Conservation (phyloP, 2,329 filamentous ascomycete genomes). For the Nigrograna mackinnonii region DNA sequence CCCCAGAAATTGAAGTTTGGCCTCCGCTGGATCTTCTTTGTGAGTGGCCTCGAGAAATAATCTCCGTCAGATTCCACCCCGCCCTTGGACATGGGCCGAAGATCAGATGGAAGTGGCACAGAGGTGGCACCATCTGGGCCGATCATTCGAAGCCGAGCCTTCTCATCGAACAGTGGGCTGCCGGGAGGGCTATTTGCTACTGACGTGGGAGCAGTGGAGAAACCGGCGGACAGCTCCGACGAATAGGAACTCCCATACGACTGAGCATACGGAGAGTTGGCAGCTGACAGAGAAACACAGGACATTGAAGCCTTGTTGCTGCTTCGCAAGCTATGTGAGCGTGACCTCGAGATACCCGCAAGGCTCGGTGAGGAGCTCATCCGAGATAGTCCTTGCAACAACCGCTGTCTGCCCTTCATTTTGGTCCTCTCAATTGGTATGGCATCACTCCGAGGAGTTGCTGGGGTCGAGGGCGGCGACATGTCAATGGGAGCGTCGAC, state of each 20-base stretch:
- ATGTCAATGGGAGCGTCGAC: conserved; percentile 31
- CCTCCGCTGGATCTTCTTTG: conserved; percentile 38
- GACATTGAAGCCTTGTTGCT: conserved; percentile 66
- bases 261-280: conserved; percentile 53
- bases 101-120: conserved; percentile 66
- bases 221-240: conserved; percentile 60
- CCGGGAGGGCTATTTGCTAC: conserved; percentile 51
- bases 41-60: conserved; percentile 50
- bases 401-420: conserved; percentile 68
- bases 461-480: conserved; percentile 11
- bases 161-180: conserved; percentile 54
- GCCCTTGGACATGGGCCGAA: conserved; percentile 55
- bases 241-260: conserved; percentile 59
- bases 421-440: conserved; percentile 51
- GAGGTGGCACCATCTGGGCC: conserved; percentile 58
- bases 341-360: conserved; percentile 63
- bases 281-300: conserved; percentile 63
- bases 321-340: conserved; percentile 69
- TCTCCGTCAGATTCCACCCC: conserved; percentile 45
- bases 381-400: conserved; percentile 75
- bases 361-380: conserved; percentile 82
- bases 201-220: conserved; percentile 60
- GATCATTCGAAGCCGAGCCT: conserved; percentile 60
- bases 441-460: conserved; percentile 25
- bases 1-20: conserved; percentile 72